phyloP scores from a whole-genome alignment of 371 early-diverging fungal genomes.

The Haplosporangium sp. region DNA sequence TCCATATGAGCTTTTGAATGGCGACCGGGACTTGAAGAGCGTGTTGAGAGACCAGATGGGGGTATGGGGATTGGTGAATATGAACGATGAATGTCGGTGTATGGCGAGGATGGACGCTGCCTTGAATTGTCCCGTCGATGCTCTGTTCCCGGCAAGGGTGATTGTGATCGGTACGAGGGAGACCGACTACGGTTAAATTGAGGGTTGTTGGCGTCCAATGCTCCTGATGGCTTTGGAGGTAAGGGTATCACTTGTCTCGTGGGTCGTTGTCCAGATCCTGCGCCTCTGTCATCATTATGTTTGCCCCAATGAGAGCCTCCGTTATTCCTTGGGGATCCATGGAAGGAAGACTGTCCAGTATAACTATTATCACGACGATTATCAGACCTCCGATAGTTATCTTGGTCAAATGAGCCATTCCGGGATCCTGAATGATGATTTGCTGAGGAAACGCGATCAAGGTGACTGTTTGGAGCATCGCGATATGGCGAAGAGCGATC shows the following conservation, averaged over 20 bases:
- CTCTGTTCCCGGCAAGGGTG: constrained; percentile 33
- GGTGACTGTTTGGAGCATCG: constrained; percentile 21
- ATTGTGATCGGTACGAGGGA: constrained; percentile 42
- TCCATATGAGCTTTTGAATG: constrained; percentile 44
- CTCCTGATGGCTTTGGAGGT: constrained; percentile 42
- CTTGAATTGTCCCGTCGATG: constrained; percentile 20
- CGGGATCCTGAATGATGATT: constrained; percentile 2
- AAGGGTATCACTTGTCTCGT: constrained; percentile 37
- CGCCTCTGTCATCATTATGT: constrained; percentile 7
- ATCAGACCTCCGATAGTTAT: constrained; percentile 15
- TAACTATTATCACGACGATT: constrained; percentile 11
- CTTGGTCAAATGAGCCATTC: constrained; percentile 13
- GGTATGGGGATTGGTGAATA: constrained; percentile 13
- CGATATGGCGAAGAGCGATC: constrained; percentile 14
- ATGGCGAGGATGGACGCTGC: constrained; percentile 18
- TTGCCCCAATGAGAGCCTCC: constrained; percentile 10
- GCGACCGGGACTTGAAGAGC: constrained; percentile 22
- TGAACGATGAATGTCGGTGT: constrained; percentile 16
- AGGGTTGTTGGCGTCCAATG: constrained; percentile 28
- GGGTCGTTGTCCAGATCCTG: constrained; percentile 14
- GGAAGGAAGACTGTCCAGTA: neutral
- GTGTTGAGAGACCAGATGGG: constrained; percentile 14
- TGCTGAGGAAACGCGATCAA: constrained; percentile 4
- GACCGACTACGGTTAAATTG: constrained; percentile 47
- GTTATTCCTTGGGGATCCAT: constrained; percentile 22